Evolutionary conservation across 345 rosid genomes (phyloP).

Genomic region (Lepidium didymum): DNA sequence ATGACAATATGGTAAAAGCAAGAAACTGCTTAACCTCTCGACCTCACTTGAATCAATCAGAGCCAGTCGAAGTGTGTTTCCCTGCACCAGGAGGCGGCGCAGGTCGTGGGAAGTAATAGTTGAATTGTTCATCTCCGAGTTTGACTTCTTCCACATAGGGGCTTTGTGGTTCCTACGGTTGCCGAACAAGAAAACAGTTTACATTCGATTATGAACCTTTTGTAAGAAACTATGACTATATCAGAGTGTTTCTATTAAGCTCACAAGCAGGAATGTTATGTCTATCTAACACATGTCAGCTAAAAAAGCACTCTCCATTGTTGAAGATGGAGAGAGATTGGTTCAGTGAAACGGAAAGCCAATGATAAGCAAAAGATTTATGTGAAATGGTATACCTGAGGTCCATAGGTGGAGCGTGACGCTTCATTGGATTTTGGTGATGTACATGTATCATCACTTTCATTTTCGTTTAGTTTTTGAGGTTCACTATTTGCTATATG

Average conservation of each 20-base stretch:
- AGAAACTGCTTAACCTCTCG: background rate
- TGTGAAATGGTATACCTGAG: constrained; percentile 45
- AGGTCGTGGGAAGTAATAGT: constrained; percentile 51
- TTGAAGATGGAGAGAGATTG: background rate
- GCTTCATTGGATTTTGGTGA: constrained; percentile 50
- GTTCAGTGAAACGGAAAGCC: background rate
- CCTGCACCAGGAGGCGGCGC: constrained; percentile 69
- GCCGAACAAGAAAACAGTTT: background rate
- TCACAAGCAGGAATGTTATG: background rate
- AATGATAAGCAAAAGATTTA: background rate
- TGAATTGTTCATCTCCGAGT: constrained; percentile 32
- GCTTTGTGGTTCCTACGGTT: constrained; percentile 35
- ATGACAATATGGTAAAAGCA: background rate
- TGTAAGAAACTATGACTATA: background rate
- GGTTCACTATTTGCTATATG: constrained; percentile 25
- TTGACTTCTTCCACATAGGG: constrained; percentile 77
- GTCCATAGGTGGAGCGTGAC: constrained; percentile 32
- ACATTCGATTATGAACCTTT: background rate
- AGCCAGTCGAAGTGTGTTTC: constrained; percentile 44
- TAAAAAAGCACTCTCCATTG: background rate
- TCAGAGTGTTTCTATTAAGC: background rate
- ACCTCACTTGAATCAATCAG: constrained; percentile 21
- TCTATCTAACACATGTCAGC: constrained; percentile 5
- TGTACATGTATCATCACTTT: constrained; percentile 32
- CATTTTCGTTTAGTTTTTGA: constrained; percentile 51